Evolutionary conservation across 306 rosid genomes (phyloP).

Genomic region (Arachis stenosperma): DNA sequence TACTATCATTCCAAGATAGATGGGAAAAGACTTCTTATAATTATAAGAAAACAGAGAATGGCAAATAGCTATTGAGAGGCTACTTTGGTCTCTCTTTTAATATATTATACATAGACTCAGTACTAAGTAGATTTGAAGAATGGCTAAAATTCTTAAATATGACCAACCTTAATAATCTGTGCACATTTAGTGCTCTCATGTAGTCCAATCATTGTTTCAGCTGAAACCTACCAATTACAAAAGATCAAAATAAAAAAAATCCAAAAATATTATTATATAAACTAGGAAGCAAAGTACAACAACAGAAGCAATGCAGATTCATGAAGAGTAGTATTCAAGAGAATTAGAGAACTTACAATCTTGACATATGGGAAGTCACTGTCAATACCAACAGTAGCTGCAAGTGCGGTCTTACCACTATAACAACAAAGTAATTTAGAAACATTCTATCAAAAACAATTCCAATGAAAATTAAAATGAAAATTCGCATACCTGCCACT

Average conservation of each 20-base stretch:
- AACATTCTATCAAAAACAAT: slow-evolving; percentile 31
- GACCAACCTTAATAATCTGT: slow-evolving; percentile 90
- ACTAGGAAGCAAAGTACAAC: slow-evolving; percentile 17
- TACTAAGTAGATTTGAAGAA: slow-evolving; percentile 17
- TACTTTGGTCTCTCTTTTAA: no score
- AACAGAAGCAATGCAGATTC: slow-evolving; percentile 33
- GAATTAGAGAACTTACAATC: slow-evolving; percentile 69
- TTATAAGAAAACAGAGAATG: no score
- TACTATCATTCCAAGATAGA: no score
- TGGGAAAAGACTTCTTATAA: no score
- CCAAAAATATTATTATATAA: slow-evolving; percentile 10
- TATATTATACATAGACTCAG: neutral
- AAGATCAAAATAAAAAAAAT: slow-evolving; percentile 28
- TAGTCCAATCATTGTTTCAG: slow-evolving; percentile 94
- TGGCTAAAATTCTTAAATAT: slow-evolving; percentile 28
- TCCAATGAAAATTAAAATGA: slow-evolving; percentile 27
- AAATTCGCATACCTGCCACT: slow-evolving; percentile 77
- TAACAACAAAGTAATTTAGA: slow-evolving; percentile 50
- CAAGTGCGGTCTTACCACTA: slow-evolving; percentile 95
- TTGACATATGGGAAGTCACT: slow-evolving; percentile 97
- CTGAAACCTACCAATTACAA: slow-evolving; percentile 69
- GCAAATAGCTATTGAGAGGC: no score
- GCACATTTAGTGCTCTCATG: slow-evolving; percentile 95
- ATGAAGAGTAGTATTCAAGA: slow-evolving; percentile 31
- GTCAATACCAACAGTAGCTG: slow-evolving; percentile 95